phyloP scores from a whole-genome alignment of 768 basidiomycete species.

The Leccinum ochraceum region DNA sequence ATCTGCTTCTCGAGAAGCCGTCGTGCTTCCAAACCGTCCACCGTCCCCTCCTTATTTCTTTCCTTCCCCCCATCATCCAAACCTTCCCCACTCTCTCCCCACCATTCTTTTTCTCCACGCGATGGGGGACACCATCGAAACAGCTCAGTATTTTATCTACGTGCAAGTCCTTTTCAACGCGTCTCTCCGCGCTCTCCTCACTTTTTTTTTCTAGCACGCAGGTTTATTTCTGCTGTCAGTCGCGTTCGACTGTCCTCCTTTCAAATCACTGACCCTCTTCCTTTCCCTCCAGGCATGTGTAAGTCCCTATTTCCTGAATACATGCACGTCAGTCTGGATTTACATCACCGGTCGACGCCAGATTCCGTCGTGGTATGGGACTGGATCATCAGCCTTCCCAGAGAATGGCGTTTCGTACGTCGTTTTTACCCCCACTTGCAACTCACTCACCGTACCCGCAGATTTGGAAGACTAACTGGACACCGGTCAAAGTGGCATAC shows the following conservation, averaged over 20 bases:
- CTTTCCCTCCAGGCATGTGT: constrained; percentile 65
- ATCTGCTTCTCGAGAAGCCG: constrained; percentile 33
- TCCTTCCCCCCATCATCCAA: constrained; percentile 18
- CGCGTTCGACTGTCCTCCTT: constrained; percentile 19
- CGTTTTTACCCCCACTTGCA: constrained; percentile 2
- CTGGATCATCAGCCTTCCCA: constrained; percentile 76
- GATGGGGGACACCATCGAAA: constrained; percentile 51
- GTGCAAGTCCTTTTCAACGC: constrained; percentile 42
- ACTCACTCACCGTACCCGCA: constrained; percentile 27
- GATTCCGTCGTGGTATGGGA: constrained; percentile 86
- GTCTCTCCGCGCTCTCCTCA: constrained; percentile 13
- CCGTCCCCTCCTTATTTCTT: constrained; percentile 30
- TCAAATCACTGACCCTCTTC: constrained; percentile 32
- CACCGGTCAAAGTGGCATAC: constrained; percentile 80
- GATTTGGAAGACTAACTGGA: constrained; percentile 86
- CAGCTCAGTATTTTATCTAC: constrained; percentile 76
- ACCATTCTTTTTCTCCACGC: constrained; percentile 20
- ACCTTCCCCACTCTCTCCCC: constrained; percentile 8
- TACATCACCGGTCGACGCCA: constrained; percentile 28
- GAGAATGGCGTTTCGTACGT: constrained; percentile 77
- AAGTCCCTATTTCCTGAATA: constrained; percentile 30
- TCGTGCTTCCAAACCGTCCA: constrained; percentile 27
- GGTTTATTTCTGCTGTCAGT: constrained; percentile 85
- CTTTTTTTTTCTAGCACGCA: constrained; percentile 44
- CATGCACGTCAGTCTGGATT: constrained; percentile 14